phyloP scores from a whole-genome alignment of 2,329 filamentous ascomycete genomes.

The Paraphaeosphaeria sporulosa region DNA sequence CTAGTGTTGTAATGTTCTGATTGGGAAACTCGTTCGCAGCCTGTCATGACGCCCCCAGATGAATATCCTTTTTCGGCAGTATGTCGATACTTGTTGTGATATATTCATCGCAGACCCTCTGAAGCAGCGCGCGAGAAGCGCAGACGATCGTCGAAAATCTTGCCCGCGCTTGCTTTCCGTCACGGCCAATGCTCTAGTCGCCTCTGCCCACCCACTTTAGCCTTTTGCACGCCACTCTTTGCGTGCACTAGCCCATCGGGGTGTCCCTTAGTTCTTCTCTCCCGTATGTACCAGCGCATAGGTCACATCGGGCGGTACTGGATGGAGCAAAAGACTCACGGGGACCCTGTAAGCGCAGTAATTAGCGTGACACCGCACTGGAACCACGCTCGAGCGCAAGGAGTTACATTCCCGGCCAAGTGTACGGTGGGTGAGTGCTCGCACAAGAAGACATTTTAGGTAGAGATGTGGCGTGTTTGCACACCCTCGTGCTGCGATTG shows the following conservation, averaged over 20 bases:
- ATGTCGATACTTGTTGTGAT: too few relatives aligned
- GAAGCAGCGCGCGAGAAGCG: background rate
- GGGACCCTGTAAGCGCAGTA: constrained; percentile 3
- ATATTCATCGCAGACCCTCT: too few relatives aligned
- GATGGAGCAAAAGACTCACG: background rate
- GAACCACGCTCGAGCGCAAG: background rate
- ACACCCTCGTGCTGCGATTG: background rate
- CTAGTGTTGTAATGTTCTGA: background rate
- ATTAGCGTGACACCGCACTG: constrained; percentile 10
- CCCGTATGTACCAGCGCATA: constrained; percentile 3
- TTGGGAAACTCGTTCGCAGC: background rate
- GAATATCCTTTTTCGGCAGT: too few relatives aligned
- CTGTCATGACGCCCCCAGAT: too few relatives aligned
- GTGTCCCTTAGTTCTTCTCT: background rate
- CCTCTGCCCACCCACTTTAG: too few relatives aligned
- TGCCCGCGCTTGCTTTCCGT: too few relatives aligned
- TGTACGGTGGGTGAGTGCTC: background rate
- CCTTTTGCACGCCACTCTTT: background rate
- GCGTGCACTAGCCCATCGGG: background rate
- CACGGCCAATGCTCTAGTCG: too few relatives aligned
- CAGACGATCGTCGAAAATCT: background rate
- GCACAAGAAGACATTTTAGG: background rate
- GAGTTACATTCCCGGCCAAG: background rate
- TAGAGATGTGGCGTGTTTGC: background rate
- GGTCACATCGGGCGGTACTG: constrained; percentile 2